Evolutionary conservation across 257 asterid species (phyloP), one percentile per base, ranked within the genome.

Genomic region (Gentiana macrophylla): DNA sequence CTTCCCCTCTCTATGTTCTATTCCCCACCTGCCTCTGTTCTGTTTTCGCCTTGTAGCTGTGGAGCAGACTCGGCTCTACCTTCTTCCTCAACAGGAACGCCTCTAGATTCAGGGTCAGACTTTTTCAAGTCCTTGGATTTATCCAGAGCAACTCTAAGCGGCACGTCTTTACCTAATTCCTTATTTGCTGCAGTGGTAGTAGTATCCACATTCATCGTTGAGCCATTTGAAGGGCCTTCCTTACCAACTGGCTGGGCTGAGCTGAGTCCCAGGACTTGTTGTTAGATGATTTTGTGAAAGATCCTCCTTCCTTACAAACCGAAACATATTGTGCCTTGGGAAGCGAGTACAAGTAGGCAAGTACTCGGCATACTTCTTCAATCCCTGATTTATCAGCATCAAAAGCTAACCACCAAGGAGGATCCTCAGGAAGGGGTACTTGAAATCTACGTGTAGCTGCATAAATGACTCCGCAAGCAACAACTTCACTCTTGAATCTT

Each of bases 331-430:
- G 88, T 55, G 97, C 95, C 76, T 80, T 87, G 32, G 95, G 93
- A 65, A 83, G 93, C 60, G 74, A 81, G 77, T 88, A 91, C 44
- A 91, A 68, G 66, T 83, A 88, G 56, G 98, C 94, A 60, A 91
- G 78, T 56, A 84, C 95, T 62, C 84, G 80, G 61, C 98, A 91
- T 64, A 91, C 94, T 74, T 88, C 95, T 64, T 87, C 97, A 34
- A 91, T 88, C 58, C 95, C 97, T 61, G 87, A 72, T 77, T 89
- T 87, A 64, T 87, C 94, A 9, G 94, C 94, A 81, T 91, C 98
- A 75, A 91, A 88, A 43, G 84, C 98, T 76, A 79, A 77, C 97
- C 98, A 91, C 98, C 98, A 92, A 55, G 98, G 88, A 75, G 98
- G 98, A 67, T 87, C 80, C 78, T 91, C 98, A 8, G 97, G 98